Conservation (phyloP, 2,329 filamentous ascomycete species). For the Thermothelomyces thermophilus region DNA sequence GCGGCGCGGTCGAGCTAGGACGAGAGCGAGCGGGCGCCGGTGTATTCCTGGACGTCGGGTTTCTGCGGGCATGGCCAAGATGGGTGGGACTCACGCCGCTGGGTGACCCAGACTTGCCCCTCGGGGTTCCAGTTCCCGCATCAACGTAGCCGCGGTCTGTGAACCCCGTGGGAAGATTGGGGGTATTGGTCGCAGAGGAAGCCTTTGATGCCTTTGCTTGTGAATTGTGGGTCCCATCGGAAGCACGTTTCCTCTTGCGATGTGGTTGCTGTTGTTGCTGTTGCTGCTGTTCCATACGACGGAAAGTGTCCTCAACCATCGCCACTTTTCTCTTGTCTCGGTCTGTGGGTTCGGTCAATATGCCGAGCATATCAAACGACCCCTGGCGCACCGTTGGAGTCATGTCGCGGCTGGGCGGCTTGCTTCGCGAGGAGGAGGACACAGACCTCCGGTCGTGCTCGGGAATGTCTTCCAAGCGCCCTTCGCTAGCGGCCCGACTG, state of each 20-base stretch:
- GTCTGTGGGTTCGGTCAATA: conserved; percentile 58
- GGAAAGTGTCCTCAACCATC: conserved; percentile 58
- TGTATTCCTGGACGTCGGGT: conserved; percentile 13
- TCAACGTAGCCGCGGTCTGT: conserved; percentile 43
- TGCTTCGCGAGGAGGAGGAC: conserved; percentile 52
- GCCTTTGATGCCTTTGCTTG: conserved; percentile 27
- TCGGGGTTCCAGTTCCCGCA: conserved; percentile 39
- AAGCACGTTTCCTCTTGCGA: conserved; percentile 57
- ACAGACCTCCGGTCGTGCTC: conserved; percentile 48
- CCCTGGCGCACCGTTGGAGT: conserved; percentile 54
- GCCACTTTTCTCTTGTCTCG: conserved; percentile 62
- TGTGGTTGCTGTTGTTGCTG: conserved; percentile 36
- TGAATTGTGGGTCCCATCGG: conserved; percentile 42
- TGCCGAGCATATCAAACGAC: conserved; percentile 52
- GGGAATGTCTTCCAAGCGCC: conserved; percentile 46
- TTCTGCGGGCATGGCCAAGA: background rate
- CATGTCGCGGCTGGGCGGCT: conserved; percentile 59
- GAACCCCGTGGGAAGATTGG: conserved; percentile 29
- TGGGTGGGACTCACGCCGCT: conserved; percentile 19
- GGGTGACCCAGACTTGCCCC: conserved; percentile 49
- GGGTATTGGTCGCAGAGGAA: conserved; percentile 18
- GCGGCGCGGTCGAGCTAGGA: conserved; percentile 34
- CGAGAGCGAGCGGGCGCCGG: conserved; percentile 31
- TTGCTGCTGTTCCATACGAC: conserved; percentile 52
- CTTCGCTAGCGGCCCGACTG: conserved; percentile 59